A percentile compares a stretch with the other conserved stretches of the same genome.
phyloP scores from a whole-genome alignment of 2,329 filamentous ascomycete species.

The Leptographium wingfieldii region DNA sequence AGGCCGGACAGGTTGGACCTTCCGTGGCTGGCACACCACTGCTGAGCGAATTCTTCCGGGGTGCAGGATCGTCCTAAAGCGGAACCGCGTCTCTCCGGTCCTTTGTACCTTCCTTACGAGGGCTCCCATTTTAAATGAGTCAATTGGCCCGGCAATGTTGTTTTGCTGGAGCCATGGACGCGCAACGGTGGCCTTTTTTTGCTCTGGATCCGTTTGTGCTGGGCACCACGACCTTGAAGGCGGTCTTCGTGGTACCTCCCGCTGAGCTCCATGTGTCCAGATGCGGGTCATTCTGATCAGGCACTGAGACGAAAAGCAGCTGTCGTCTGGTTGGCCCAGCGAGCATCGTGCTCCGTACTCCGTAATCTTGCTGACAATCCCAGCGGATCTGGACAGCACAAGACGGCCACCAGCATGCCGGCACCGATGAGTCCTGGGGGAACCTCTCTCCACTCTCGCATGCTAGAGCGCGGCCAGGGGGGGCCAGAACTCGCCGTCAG shows the following conservation, averaged over 20 bases:
- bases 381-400: not conserved
- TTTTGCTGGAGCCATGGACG: not conserved
- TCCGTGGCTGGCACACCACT: not conserved
- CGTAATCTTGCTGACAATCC: not conserved
- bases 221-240: not conserved
- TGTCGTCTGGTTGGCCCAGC: not conserved
- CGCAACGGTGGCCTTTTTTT: too few relatives aligned
- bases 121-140: not conserved
- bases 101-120: not conserved
- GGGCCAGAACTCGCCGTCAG: not conserved
- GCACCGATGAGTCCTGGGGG: not conserved
- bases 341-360: not conserved
- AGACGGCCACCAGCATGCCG: not conserved
- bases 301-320: not conserved
- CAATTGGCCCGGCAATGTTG: not conserved
- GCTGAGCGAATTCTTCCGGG: slow-evolving; percentile 1
- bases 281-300: not conserved
- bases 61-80: not conserved
- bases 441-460: not conserved
- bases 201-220: not conserved
- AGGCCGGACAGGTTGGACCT: not conserved
- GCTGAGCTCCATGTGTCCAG: not conserved
- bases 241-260: not conserved
- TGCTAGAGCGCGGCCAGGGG: not conserved
- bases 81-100: not conserved